Percentiles rank a stretch among this genome's conserved stretches.
These are phyloP conservation scores for Litsea cubeba DNA, from an alignment of 164 flowering plant species.

Conservation along the genomic window DNA sequence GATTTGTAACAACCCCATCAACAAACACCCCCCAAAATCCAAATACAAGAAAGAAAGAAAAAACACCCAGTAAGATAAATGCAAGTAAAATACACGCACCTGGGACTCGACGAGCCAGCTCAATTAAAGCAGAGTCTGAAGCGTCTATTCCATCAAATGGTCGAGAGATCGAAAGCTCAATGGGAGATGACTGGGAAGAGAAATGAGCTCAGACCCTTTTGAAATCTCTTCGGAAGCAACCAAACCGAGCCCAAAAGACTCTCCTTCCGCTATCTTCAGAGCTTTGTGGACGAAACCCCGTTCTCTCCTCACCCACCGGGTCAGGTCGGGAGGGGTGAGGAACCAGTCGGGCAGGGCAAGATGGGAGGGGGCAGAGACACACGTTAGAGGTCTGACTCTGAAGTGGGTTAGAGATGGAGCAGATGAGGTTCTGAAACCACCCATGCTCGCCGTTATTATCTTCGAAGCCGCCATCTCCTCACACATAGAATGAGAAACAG, in stretches of 20 bases:
- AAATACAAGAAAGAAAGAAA: background rate
- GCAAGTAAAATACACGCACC: constrained; percentile 30
- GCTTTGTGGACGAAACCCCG: constrained; percentile 88
- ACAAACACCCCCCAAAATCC: background rate
- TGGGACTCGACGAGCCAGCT: constrained; percentile 61
- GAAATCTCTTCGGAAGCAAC: constrained; percentile 56
- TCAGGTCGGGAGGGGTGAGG: constrained; percentile 80
- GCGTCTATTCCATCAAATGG: constrained; percentile 18
- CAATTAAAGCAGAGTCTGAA: constrained; percentile 32
- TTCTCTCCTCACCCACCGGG: constrained; percentile 71
- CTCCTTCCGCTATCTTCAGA: constrained; percentile 42
- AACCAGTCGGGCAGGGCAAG: constrained; percentile 50
- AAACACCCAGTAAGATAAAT: background rate
- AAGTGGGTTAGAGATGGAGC: constrained; percentile 33
- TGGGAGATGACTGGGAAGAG: constrained; percentile 66
- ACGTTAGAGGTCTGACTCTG: constrained; percentile 59
- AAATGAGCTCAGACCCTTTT: constrained; percentile 64
- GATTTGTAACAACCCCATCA: background rate
- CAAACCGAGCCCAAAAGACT: constrained; percentile 55
- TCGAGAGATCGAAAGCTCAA: constrained; percentile 35
- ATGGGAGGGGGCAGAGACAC: constrained; percentile 32
- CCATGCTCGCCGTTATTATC: constrained; percentile 18
- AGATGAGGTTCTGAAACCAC: background rate
- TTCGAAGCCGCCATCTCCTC: constrained; percentile 12
- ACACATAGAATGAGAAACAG: too few species aligned